Conservation (phyloP, 1,284 basidiomycete species). For the Pseudozyma thailandica region DNA sequence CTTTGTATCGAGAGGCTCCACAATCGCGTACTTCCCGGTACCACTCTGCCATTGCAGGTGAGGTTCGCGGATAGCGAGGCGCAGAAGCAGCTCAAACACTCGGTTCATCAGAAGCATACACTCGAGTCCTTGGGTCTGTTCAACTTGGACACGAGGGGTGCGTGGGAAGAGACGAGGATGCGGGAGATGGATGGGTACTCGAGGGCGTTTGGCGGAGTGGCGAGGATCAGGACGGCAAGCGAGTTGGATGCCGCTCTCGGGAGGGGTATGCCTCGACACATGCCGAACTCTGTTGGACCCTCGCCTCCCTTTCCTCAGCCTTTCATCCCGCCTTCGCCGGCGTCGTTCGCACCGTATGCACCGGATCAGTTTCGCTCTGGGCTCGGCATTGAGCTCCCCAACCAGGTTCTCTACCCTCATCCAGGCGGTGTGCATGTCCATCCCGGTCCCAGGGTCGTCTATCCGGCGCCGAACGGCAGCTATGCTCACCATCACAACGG, state of each 20-base stretch:
- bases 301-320: slow-evolving; percentile 1
- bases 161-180: not conserved
- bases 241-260: slow-evolving; percentile 14
- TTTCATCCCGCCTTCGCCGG: slow-evolving; percentile 9
- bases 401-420: slow-evolving; percentile 8
- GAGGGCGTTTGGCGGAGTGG: not conserved
- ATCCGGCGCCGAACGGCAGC: slow-evolving; percentile 9
- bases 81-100: slow-evolving; percentile 57
- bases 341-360: too few relatives aligned
- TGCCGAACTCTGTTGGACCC: too few relatives aligned
- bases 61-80: slow-evolving; percentile 63
- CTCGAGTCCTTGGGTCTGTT: slow-evolving; percentile 36
- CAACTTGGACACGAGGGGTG: not conserved
- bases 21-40: slow-evolving; percentile 46
- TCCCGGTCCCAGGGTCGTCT: slow-evolving; percentile 4
- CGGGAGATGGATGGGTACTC: not conserved
- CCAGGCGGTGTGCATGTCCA: too few relatives aligned
- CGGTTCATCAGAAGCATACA: slow-evolving; percentile 42
- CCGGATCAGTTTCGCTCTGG: not conserved
- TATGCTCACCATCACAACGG: not conserved
- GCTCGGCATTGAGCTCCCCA: slow-evolving; percentile 15
- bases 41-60: slow-evolving; percentile 51
- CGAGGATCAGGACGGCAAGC: slow-evolving; percentile 13
- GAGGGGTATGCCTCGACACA: too few relatives aligned
- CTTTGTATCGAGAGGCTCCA: slow-evolving; percentile 57